phyloP scores from a whole-genome alignment of 805 yeast species.

The Metschnikowia borealis region DNA sequence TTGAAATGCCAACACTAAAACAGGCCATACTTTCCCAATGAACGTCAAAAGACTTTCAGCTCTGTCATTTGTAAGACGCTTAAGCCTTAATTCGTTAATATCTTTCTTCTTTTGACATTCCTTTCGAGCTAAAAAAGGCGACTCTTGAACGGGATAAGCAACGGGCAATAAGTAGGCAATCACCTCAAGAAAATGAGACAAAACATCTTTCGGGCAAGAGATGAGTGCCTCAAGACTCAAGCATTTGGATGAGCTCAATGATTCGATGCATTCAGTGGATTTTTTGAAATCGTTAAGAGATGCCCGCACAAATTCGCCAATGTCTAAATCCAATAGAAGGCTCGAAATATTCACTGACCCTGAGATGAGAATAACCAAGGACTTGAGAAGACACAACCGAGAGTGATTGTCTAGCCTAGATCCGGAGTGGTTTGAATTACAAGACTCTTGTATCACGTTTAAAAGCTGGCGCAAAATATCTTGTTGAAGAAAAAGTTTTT shows the following conservation, averaged over 20 bases:
- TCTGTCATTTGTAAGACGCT: conserved; percentile 22
- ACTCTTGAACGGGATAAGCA: conserved; percentile 23
- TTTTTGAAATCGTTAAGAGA: conserved; percentile 52
- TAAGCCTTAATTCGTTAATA: conserved; percentile 31
- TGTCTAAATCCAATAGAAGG: conserved; percentile 43
- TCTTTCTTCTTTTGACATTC: conserved; percentile 21
- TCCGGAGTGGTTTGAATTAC: conserved; percentile 13
- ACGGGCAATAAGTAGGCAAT: conserved; percentile 58
- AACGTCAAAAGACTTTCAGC: conserved; percentile 29
- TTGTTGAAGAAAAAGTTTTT: conserved; percentile 32
- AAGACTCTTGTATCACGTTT: conserved; percentile 11
- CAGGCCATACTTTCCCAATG: conserved; percentile 44
- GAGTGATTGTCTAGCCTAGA: conserved; percentile 9
- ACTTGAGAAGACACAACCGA: conserved; percentile 29
- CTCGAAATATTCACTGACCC: conserved; percentile 39
- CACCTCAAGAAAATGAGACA: conserved; percentile 51
- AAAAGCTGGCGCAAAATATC: conserved; percentile 10
- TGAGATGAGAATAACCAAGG: conserved; percentile 44
- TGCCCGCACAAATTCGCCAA: conserved; percentile 46
- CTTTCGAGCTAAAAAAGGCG: conserved; percentile 26
- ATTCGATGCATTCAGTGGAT: conserved; percentile 1
- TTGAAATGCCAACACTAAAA: conserved; percentile 61
- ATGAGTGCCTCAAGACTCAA: conserved; percentile 66
- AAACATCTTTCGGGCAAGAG: conserved; percentile 66
- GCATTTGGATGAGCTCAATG: not conserved